Evolutionary conservation across 1,284 basidiomycete genomes (phyloP).

Genomic region (Sporisorium iseilematis-ciliati): DNA sequence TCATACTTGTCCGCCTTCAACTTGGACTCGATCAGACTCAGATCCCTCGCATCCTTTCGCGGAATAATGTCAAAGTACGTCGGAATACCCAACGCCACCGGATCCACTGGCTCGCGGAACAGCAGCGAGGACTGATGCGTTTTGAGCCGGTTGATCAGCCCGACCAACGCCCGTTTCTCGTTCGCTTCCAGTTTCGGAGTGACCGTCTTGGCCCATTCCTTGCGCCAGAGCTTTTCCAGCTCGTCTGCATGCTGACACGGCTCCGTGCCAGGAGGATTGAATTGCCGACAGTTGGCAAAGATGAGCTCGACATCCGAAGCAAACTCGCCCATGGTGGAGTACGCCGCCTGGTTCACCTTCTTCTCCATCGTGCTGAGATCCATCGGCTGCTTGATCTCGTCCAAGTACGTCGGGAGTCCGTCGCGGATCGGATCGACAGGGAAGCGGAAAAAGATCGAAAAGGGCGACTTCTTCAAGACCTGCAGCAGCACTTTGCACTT

Average conservation of each 20-base stretch:
- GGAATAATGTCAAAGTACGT: slow-evolving; percentile 85
- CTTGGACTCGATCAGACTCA: slow-evolving; percentile 83
- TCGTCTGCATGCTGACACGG: slow-evolving; percentile 80
- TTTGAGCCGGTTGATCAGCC: slow-evolving; percentile 76
- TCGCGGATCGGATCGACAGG: slow-evolving; percentile 84
- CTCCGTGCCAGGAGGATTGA: slow-evolving; percentile 74
- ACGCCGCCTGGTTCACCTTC: slow-evolving; percentile 72
- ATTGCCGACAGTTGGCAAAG: slow-evolving; percentile 80
- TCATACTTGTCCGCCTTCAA: slow-evolving; percentile 87
- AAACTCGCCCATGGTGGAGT: slow-evolving; percentile 74
- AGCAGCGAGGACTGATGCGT: slow-evolving; percentile 48
- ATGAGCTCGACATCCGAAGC: slow-evolving; percentile 85
- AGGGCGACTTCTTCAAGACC: slow-evolving; percentile 77
- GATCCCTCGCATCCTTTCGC: slow-evolving; percentile 86
- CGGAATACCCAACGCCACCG: slow-evolving; percentile 79
- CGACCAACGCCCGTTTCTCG: slow-evolving; percentile 84
- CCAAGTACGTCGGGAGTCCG: slow-evolving; percentile 89
- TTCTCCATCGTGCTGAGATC: slow-evolving; percentile 86
- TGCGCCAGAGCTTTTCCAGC: slow-evolving; percentile 81
- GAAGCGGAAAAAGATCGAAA: slow-evolving; percentile 81
- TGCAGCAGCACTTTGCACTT: slow-evolving; percentile 83
- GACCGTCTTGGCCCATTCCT: slow-evolving; percentile 85
- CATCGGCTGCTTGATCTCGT: slow-evolving; percentile 92
- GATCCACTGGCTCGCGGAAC: slow-evolving; percentile 78
- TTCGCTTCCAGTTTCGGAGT: slow-evolving; percentile 81